phyloP scores from a whole-genome alignment of 768 basidiomycete genomes.

The Phanerochaete carnosa region DNA sequence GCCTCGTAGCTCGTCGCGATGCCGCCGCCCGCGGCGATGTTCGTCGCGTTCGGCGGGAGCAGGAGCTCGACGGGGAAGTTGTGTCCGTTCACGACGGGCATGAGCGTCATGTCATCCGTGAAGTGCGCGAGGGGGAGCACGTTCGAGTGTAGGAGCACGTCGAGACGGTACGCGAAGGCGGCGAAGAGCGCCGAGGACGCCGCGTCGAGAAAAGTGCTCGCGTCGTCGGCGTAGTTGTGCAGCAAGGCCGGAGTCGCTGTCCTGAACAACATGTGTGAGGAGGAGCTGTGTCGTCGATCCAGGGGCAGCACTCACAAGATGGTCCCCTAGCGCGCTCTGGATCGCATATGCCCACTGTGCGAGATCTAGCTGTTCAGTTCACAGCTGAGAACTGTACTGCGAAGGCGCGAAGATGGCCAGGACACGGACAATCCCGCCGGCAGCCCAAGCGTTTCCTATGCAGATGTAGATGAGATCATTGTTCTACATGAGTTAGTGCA shows the following conservation, averaged over 20 bases:
- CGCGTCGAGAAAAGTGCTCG: conserved; percentile 65
- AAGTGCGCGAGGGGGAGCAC: conserved; percentile 49
- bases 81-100: conserved; percentile 74
- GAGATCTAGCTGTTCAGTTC: conserved; percentile 54
- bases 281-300: neutral
- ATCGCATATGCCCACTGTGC: conserved; percentile 69
- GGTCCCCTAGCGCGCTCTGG: conserved; percentile 37
- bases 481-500: neutral
- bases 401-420: conserved; percentile 70
- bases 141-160: conserved; percentile 41
- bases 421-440: conserved; percentile 83
- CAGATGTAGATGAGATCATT: neutral
- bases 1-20: conserved; percentile 67
- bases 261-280: neutral
- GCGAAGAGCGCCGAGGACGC: conserved; percentile 75
- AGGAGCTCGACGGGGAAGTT: conserved; percentile 33
- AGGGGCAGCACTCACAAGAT: neutral
- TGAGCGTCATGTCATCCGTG: conserved; percentile 59
- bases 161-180: conserved; percentile 67
- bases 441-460: conserved; percentile 85
- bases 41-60: neutral
- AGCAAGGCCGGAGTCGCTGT: conserved; percentile 37
- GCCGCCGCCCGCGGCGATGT: neutral
- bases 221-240: conserved; percentile 67
- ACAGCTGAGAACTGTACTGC: conserved; percentile 44